Evolutionary conservation across 257 asterid genomes (phyloP), one percentile per base, ranked within the genome.

Genomic region (Gentiana macrophylla): DNA sequence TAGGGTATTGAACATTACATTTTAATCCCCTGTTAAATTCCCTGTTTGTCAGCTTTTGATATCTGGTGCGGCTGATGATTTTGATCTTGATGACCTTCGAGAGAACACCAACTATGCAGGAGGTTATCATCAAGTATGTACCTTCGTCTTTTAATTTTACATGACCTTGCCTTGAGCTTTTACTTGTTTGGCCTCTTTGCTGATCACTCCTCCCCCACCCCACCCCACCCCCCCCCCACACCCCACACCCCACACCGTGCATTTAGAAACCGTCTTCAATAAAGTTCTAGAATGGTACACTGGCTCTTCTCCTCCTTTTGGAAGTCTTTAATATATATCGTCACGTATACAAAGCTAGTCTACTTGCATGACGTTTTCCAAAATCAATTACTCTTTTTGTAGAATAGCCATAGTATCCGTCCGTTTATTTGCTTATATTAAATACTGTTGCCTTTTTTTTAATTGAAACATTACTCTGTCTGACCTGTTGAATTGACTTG

Each of bases 11-110:
- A 8, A 38, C 5, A 4, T 38, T 8, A 38, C 45, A 38, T 38
- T 5, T 38, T 8, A 38, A 5, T 38, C 45, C 8, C 45, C 45
- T 38, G 45, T 38, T 38, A 38, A 38, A 38, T 57, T 34, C 35
- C 59, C 62, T 56, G 49, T 58, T 44, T 49, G 64, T 53, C 79
- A 92, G 98, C 98, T 92, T 79, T 75, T 92, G 57, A 92, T 92
- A 60, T 81, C 97, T 65, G 98, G 98, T 65, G 77, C 98, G 35
- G 78, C 80, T 62, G 98, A 92, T 72, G 97, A 95, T 49, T 68
- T 83, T 73, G 89, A 88, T 72, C 55, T 92, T 54, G 86, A 81
- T 64, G 94, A 92, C 73, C 94, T 92, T 72, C 88, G 77, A 77
- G 80, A 77, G 57, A 75, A 88, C 74, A 76, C 95, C 57, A 80